These are phyloP conservation scores for Inga leiocalycina DNA, from an alignment of 306 rosid species.

Conservation along the genomic window DNA sequence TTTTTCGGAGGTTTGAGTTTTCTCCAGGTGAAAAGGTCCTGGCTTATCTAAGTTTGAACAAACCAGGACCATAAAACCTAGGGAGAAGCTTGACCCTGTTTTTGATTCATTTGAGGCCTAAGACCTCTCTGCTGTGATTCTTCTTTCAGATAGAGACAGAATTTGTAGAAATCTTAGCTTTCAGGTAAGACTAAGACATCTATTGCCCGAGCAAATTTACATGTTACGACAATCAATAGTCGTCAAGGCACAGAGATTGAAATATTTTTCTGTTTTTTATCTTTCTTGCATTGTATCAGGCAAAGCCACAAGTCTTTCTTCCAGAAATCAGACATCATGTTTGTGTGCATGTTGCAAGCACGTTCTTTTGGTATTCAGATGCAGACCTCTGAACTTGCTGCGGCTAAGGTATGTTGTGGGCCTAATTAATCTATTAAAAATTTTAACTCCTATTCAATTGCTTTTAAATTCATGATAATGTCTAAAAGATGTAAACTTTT, in stretches of 20 bases:
- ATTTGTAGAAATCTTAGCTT: constrained; percentile 79
- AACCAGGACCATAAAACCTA: not conserved
- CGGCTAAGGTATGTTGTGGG: constrained; percentile 58
- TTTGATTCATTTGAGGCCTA: constrained; percentile 18
- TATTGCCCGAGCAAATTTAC: not conserved
- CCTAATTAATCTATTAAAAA: not conserved
- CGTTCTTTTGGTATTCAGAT: constrained; percentile 52
- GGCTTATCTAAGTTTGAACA: not conserved
- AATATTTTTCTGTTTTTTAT: constrained; percentile 19
- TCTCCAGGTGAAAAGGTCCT: not conserved
- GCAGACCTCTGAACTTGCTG: constrained; percentile 67
- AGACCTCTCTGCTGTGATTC: constrained; percentile 19
- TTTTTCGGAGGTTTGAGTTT: not conserved
- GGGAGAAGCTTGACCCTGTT: not conserved
- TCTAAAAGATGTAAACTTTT: not conserved
- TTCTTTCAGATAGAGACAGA: constrained; percentile 67
- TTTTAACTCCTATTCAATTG: not conserved
- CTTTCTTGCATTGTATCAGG: constrained; percentile 54
- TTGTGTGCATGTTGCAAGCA: constrained; percentile 78
- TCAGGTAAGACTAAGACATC: constrained; percentile 56
- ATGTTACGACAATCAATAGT: not conserved
- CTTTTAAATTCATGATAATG: not conserved
- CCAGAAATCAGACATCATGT: constrained; percentile 70
- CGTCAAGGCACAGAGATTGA: not conserved
- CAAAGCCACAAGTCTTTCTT: constrained; percentile 79